Conservation (phyloP, 169 alveolate genomes). For the Cryptosporidium andersoni region DNA sequence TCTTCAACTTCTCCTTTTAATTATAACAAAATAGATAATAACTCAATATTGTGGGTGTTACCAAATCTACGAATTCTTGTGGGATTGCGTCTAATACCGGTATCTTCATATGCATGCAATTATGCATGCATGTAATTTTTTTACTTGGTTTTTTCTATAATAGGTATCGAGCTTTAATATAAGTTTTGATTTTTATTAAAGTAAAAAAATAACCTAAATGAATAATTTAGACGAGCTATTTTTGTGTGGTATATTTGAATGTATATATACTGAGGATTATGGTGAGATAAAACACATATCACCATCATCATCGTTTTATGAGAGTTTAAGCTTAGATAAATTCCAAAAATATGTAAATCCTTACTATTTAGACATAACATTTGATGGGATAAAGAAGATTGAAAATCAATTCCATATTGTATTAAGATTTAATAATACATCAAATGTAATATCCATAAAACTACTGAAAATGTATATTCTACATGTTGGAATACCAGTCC, state of each 20-base stretch:
- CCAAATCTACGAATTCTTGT: no score
- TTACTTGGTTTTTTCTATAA: no score
- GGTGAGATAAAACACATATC: conserved; percentile 59
- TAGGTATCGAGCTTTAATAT: no score
- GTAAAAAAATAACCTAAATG: not conserved
- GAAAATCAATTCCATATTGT: conserved; percentile 62
- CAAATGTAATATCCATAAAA: conserved; percentile 20
- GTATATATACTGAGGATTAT: conserved; percentile 32
- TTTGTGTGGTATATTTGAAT: conserved; percentile 62
- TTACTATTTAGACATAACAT: conserved; percentile 39
- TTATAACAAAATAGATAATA: not conserved
- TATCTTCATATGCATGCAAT: no score
- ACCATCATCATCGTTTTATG: conserved; percentile 24
- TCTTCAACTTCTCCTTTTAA: not conserved
- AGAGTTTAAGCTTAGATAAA: not conserved
- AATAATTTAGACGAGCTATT: conserved; percentile 25
- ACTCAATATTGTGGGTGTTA: no score
- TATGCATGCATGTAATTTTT: no score
- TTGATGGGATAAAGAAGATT: conserved; percentile 63
- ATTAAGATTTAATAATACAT: conserved; percentile 44
- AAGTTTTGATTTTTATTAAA: no score
- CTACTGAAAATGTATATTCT: conserved; percentile 53
- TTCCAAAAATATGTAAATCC: not conserved
- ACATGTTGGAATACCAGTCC: conserved; percentile 64
- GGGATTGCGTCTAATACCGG: no score